A percentile compares a stretch with the other conserved stretches of the same genome.
phyloP scores from a whole-genome alignment of 2,329 filamentous ascomycete species.

The Microsporum canis region DNA sequence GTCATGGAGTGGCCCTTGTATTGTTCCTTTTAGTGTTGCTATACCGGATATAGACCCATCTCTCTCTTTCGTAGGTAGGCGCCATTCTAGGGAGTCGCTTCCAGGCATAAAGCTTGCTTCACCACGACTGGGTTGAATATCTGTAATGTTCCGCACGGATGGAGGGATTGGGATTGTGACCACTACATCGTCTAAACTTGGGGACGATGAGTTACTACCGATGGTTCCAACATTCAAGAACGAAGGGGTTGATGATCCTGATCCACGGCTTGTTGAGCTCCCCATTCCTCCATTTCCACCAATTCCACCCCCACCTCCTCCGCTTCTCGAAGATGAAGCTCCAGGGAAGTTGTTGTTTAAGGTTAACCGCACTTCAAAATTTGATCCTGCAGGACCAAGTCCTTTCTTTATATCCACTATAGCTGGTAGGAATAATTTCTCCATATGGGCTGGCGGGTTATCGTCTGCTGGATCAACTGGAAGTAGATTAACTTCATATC shows the following conservation, averaged over 20 bases:
- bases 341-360: constrained; percentile 56
- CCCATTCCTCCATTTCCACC: constrained; percentile 2
- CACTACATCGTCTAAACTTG: constrained; percentile 61
- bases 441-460: constrained; percentile 42
- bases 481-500: constrained; percentile 86
- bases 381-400: constrained; percentile 60
- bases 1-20: constrained; percentile 50
- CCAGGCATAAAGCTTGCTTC: constrained; percentile 71
- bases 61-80: constrained; percentile 60
- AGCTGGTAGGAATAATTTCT: constrained; percentile 68
- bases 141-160: constrained; percentile 69
- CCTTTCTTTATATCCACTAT: constrained; percentile 70
- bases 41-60: constrained; percentile 54
- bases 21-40: constrained; percentile 67
- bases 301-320: constrained; percentile 21
- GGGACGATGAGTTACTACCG: constrained; percentile 48
- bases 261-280: constrained; percentile 27
- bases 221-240: constrained; percentile 38
- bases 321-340: constrained; percentile 27
- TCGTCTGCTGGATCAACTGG: constrained; percentile 54
- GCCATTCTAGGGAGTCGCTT: constrained; percentile 68
- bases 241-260: constrained; percentile 39
- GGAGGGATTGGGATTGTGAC: constrained; percentile 69
- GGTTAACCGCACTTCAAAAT: constrained; percentile 77
- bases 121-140: constrained; percentile 68